Conservation (phyloP, 78 protist species). For the Pigoraptor vietnamica region DNA sequence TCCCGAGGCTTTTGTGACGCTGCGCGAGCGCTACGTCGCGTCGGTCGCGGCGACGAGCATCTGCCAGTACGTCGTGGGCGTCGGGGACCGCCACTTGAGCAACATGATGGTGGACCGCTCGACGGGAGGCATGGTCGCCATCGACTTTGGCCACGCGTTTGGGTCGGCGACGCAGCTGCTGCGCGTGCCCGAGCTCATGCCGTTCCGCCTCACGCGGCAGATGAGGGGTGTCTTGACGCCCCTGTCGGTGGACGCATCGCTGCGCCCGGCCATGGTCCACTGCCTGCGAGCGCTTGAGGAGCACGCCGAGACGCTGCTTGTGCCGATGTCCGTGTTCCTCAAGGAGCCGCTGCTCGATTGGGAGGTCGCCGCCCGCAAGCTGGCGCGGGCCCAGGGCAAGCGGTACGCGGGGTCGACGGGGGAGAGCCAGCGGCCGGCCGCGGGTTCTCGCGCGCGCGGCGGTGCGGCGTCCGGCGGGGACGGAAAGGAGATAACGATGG, state of each 20-base stretch:
- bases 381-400: not conserved
- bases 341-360: conserved; percentile 82
- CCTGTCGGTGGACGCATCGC: conserved; percentile 49
- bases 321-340: conserved; percentile 68
- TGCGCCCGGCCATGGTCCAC: conserved; percentile 58
- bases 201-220: conserved; percentile 87
- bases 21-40: conserved; percentile 53
- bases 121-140: conserved; percentile 76
- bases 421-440: not conserved
- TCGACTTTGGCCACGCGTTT: conserved; percentile 97
- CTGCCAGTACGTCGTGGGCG: conserved; percentile 69
- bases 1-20: conserved; percentile 55
- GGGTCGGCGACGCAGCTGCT: conserved; percentile 82
- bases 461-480: not conserved
- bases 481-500: not conserved
- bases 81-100: conserved; percentile 93
- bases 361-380: conserved; percentile 29
- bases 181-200: conserved; percentile 90
- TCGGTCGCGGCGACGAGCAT: conserved; percentile 62
- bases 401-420: not conserved
- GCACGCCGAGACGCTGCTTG: conserved; percentile 26
- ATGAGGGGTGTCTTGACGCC: conserved; percentile 54
- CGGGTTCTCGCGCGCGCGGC: not conserved
- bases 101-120: conserved; percentile 62
- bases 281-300: conserved; percentile 53